These are phyloP conservation scores for Austropuccinia psidii DNA, from an alignment of 1,284 basidiomycete genomes.

Conservation along the genomic window DNA sequence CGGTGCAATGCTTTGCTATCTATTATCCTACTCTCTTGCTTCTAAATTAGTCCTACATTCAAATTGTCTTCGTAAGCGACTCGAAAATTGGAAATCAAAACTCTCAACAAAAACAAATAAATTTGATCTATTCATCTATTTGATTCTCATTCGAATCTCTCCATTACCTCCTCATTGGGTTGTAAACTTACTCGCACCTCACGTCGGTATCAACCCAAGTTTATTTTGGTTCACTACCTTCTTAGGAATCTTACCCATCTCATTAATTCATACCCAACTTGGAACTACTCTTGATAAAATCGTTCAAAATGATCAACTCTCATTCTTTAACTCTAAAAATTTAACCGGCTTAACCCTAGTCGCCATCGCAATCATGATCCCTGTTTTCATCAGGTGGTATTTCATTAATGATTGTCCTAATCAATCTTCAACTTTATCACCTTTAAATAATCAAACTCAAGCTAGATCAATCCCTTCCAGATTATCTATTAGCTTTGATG, in stretches of 20 bases:
- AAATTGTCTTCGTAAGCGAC: background rate
- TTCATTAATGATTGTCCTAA: background rate
- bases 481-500: background rate
- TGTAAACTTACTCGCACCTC: slow-evolving; percentile 85
- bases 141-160: slow-evolving; percentile 60
- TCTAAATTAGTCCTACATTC: slow-evolving; percentile 74
- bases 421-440: background rate
- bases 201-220: slow-evolving; percentile 74
- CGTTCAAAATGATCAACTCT: slow-evolving; percentile 28
- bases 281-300: slow-evolving; percentile 61
- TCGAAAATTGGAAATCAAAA: background rate
- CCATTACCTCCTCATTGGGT: slow-evolving; percentile 91
- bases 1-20: slow-evolving; percentile 86
- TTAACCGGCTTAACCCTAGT: slow-evolving; percentile 7
- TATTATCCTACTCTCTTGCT: slow-evolving; percentile 78
- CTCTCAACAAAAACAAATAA: slow-evolving; percentile 15
- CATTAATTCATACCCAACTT: slow-evolving; percentile 90
- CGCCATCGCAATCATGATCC: slow-evolving; percentile 3
- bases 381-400: slow-evolving; percentile 29
- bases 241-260: slow-evolving; percentile 81
- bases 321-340: slow-evolving; percentile 24
- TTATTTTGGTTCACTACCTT: slow-evolving; percentile 87
- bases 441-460: background rate
- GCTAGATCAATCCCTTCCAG: background rate
- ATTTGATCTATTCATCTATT: slow-evolving; percentile 1